Conservation (phyloP, 768 basidiomycete species). For the Lactarius hengduanensis region DNA sequence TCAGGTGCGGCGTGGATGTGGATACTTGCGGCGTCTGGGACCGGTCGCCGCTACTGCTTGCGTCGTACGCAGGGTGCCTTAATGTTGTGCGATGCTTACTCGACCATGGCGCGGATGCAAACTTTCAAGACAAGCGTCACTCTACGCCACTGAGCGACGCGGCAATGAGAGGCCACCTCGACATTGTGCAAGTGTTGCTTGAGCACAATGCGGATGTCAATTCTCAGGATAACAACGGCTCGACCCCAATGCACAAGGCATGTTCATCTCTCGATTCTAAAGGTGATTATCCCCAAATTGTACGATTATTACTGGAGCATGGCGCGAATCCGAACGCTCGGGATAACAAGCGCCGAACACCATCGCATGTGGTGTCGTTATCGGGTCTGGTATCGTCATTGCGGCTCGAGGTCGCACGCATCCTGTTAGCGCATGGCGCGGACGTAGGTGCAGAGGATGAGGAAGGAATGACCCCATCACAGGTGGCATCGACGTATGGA, state of each 20-base stretch:
- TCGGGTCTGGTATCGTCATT: not conserved
- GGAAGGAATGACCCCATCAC: too few relatives aligned
- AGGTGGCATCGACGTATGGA: too few relatives aligned
- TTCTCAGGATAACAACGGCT: not conserved
- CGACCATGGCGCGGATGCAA: too few relatives aligned
- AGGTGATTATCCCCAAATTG: not conserved
- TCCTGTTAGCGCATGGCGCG: not conserved
- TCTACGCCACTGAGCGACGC: not conserved
- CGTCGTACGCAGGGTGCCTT: too few relatives aligned
- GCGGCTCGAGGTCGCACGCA: not conserved
- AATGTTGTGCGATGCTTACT: too few relatives aligned
- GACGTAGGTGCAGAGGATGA: not conserved
- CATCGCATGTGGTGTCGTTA: not conserved
- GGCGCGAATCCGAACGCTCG: not conserved
- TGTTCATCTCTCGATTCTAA: fast-evolving
- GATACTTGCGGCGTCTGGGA: not conserved
- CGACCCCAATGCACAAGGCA: not conserved
- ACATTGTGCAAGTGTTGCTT: not conserved
- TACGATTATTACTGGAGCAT: not conserved
- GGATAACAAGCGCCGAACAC: not conserved
- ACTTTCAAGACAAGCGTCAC: not conserved
- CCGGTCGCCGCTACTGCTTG: too few relatives aligned
- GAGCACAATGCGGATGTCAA: not conserved
- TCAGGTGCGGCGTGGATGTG: not conserved
- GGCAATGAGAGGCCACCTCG: not conserved